These are phyloP conservation scores for Naganishia liquefaciens DNA, from an alignment of 1,284 basidiomycete species.

Conservation along the genomic window DNA sequence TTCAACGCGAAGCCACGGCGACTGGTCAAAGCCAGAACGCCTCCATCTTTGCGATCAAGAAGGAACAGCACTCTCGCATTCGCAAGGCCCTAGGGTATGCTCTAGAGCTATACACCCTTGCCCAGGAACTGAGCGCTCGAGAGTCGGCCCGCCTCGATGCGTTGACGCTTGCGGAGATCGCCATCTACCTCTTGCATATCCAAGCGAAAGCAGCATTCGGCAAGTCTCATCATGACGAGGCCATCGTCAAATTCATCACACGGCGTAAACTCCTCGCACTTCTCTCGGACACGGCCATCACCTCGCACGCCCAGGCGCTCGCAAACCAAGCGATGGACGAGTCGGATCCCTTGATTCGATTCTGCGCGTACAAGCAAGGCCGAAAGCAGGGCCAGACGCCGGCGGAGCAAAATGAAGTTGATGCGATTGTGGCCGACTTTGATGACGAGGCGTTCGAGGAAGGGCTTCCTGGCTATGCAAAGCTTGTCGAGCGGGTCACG, in stretches of 20 bases:
- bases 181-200: constrained; percentile 53
- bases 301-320: constrained; percentile 87
- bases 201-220: constrained; percentile 56
- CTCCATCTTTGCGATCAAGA: constrained; percentile 34
- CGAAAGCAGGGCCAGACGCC: constrained; percentile 51
- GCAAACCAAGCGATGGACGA: constrained; percentile 81
- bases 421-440: constrained; percentile 72
- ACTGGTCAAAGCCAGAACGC: constrained; percentile 35
- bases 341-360: constrained; percentile 85
- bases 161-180: constrained; percentile 48
- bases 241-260: constrained; percentile 75
- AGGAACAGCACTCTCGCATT: constrained; percentile 61
- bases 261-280: constrained; percentile 68
- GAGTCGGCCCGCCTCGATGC: constrained; percentile 16
- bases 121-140: constrained; percentile 60
- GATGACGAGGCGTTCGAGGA: constrained; percentile 64
- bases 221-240: constrained; percentile 71
- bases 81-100: constrained; percentile 83
- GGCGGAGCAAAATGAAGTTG: constrained; percentile 70
- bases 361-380: constrained; percentile 83
- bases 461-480: constrained; percentile 42
- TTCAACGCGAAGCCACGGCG: constrained; percentile 14
- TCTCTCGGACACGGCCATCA: constrained; percentile 67
- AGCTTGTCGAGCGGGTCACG: constrained; percentile 43
- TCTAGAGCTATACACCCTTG: constrained; percentile 71